Percentiles rank a stretch among this genome's conserved stretches.
Conservation (phyloP, 106 monocot species). For the Allium sativum region DNA sequence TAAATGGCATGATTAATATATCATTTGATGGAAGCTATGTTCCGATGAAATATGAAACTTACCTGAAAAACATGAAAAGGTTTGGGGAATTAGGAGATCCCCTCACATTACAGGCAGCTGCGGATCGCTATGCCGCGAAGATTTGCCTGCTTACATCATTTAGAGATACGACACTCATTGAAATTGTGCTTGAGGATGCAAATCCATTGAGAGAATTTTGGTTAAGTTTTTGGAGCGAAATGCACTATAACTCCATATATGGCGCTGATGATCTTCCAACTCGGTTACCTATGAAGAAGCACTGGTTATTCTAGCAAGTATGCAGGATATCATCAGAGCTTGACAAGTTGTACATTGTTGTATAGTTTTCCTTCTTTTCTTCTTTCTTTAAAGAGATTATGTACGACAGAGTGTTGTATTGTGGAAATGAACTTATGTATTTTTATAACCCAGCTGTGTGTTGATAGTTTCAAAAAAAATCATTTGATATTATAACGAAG, state of each 20-base stretch:
- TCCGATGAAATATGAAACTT: too few species aligned
- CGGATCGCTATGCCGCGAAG: constrained; percentile 77
- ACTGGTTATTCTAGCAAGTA: constrained; percentile 69
- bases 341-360: too few species aligned
- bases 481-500: too few species aligned
- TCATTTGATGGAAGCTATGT: too few species aligned
- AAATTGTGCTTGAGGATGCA: constrained; percentile 68
- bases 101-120: constrained; percentile 80
- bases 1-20: too few species aligned
- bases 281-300: constrained; percentile 47
- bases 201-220: constrained; percentile 66
- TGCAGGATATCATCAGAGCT: neutral
- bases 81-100: constrained; percentile 95
- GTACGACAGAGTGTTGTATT: too few species aligned
- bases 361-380: too few species aligned
- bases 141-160: constrained; percentile 87
- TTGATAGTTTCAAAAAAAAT: too few species aligned
- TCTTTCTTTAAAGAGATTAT: too few species aligned
- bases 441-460: too few species aligned
- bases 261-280: constrained; percentile 66
- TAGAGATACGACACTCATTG: constrained; percentile 66
- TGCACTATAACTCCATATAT: constrained; percentile 89
- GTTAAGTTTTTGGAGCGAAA: constrained; percentile 98
- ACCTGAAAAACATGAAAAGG: too few species aligned
- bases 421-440: too few species aligned